Percentiles rank a stretch among this genome's conserved stretches.
Conservation (phyloP, 2,329 filamentous ascomycete species). For the Xylariales sp. region DNA sequence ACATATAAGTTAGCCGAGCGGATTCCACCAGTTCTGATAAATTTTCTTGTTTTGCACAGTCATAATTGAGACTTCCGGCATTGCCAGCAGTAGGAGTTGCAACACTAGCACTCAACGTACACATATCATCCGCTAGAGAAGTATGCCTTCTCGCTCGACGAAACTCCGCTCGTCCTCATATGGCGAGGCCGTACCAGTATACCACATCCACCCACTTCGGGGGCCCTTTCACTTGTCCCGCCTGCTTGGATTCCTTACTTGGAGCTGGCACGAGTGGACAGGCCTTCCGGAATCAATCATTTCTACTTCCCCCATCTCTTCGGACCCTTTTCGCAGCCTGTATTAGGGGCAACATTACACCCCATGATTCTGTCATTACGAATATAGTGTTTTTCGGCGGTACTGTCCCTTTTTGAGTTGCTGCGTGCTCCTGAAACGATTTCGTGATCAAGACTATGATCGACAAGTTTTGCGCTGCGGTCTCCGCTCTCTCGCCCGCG, state of each 20-base stretch:
- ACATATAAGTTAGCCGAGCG: no score
- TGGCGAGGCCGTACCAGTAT: background rate
- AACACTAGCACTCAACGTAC: no score
- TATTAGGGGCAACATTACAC: background rate
- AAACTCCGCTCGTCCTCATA: background rate
- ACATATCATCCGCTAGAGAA: no score
- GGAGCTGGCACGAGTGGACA: slow-evolving; percentile 13
- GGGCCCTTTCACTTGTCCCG: slow-evolving; percentile 4
- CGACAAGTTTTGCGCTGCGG: slow-evolving; percentile 63
- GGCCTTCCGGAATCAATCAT: slow-evolving; percentile 1
- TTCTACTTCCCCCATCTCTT: slow-evolving; percentile 20
- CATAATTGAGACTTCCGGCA: no score
- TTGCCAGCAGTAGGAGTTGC: no score
- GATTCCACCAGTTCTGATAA: no score
- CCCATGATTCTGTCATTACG: no score
- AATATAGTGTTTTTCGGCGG: no score
- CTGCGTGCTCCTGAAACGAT: slow-evolving; percentile 67
- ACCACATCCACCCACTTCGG: background rate
- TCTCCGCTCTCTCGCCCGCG: slow-evolving; percentile 62
- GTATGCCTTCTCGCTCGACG: no score
- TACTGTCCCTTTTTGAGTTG: slow-evolving; percentile 59
- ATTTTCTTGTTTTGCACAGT: no score
- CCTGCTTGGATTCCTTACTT: slow-evolving; percentile 2
- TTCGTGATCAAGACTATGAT: slow-evolving; percentile 64
- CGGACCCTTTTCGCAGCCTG: slow-evolving; percentile 14